Conservation (phyloP, 1,284 basidiomycete species). For the Cerrena zonata region DNA sequence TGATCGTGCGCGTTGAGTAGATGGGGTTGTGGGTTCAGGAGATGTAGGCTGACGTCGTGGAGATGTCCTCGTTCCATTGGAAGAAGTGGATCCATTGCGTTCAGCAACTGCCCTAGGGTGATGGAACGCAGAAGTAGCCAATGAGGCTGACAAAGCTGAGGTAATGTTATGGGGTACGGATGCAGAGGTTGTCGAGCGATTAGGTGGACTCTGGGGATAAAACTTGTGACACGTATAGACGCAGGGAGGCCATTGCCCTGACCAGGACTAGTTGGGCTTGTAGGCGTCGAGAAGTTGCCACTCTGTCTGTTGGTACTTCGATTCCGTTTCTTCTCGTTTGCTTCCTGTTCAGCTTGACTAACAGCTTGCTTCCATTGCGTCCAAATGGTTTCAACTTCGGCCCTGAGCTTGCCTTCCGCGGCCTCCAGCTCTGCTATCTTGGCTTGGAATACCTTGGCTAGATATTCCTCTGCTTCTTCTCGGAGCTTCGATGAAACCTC, state of each 20-base stretch:
- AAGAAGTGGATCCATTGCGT: background rate
- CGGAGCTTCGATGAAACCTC: slow-evolving; percentile 52
- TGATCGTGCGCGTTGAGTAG: slow-evolving; percentile 16
- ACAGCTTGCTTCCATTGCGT: slow-evolving; percentile 49
- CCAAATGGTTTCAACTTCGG: slow-evolving; percentile 62
- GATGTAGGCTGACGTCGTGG: slow-evolving; percentile 13
- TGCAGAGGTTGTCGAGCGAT: slow-evolving; percentile 28
- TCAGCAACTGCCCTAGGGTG: slow-evolving; percentile 36
- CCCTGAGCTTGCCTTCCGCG: slow-evolving; percentile 49
- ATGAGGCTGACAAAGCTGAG: slow-evolving; percentile 66
- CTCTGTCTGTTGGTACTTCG: slow-evolving; percentile 13
- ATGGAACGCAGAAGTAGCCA: slow-evolving; percentile 56
- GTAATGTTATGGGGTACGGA: slow-evolving; percentile 32
- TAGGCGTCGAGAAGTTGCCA: slow-evolving; percentile 9
- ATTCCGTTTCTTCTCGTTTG: slow-evolving; percentile 6
- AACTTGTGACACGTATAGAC: slow-evolving; percentile 47
- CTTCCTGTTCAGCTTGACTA: slow-evolving; percentile 40
- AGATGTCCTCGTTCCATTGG: slow-evolving; percentile 10
- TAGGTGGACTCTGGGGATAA: slow-evolving; percentile 44
- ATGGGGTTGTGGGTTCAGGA: slow-evolving; percentile 12
- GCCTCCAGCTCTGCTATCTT: slow-evolving; percentile 54
- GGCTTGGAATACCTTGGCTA: slow-evolving; percentile 48
- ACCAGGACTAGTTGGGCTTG: slow-evolving; percentile 6
- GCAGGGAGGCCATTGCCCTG: slow-evolving; percentile 17
- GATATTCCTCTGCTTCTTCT: slow-evolving; percentile 51